Conservation (phyloP, 805 yeast genomes). For the Monosporozyma servazzii region DNA sequence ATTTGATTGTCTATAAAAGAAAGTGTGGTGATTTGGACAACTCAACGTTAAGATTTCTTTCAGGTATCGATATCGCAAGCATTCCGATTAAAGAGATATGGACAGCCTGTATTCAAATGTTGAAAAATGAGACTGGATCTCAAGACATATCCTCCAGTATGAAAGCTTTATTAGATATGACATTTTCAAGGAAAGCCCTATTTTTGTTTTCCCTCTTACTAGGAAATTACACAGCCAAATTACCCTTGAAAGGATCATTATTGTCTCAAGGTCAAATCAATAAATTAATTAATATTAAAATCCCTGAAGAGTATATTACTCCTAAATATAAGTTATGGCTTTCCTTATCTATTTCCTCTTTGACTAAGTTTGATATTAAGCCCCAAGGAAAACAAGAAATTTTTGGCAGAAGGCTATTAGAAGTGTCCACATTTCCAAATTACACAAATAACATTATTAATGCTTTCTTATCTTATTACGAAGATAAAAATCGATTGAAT, state of each 20-base stretch:
- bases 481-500: not conserved
- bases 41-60: not conserved
- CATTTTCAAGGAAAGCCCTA: not conserved
- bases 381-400: not conserved
- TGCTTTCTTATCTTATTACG: not conserved
- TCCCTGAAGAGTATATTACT: not conserved
- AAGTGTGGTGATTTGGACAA: not conserved
- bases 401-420: not conserved
- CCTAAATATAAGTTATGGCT: not conserved
- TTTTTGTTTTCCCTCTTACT: not conserved
- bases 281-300: not conserved
- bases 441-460: not conserved
- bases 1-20: slow-evolving; percentile 6
- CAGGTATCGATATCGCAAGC: not conserved
- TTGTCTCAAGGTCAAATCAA: not conserved
- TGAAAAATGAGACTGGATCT: not conserved
- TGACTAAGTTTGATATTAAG: not conserved
- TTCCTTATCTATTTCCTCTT: not conserved
- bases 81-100: not conserved
- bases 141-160: not conserved
- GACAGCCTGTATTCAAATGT: not conserved
- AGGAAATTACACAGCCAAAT: not conserved
- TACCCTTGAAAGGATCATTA: not conserved
- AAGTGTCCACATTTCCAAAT: not conserved
- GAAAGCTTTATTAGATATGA: not conserved